phyloP scores from a whole-genome alignment of 1,284 basidiomycete species.

The Malassezia cuniculi region DNA sequence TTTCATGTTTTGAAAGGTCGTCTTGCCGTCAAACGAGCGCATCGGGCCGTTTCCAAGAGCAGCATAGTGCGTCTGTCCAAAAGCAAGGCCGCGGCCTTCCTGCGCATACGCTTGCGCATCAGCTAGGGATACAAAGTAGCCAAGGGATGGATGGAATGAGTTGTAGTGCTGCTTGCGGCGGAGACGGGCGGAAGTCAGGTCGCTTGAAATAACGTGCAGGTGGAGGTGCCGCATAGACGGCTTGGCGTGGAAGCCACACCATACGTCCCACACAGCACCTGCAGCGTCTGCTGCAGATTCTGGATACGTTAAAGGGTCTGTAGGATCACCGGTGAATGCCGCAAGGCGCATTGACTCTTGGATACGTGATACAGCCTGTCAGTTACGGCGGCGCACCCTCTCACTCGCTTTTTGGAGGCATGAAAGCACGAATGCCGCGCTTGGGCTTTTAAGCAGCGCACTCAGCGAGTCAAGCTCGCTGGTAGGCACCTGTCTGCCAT shows the following conservation, averaged over 20 bases:
- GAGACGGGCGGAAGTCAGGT: constrained; percentile 60
- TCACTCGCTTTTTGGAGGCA: constrained; percentile 18
- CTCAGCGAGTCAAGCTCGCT: constrained; percentile 18
- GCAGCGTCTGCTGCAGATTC: constrained; percentile 3
- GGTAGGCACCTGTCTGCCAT: neutral
- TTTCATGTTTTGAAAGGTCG: constrained; percentile 60
- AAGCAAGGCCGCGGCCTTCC: constrained; percentile 36
- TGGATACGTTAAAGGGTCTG: neutral
- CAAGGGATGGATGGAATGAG: constrained; percentile 72
- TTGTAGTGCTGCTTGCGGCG: constrained; percentile 57
- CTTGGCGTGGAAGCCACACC: constrained; percentile 67
- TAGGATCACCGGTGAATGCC: neutral
- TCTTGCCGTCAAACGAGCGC: constrained; percentile 56
- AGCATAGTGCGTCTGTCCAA: constrained; percentile 54
- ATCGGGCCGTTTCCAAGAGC: constrained; percentile 57
- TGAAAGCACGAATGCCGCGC: constrained; percentile 19
- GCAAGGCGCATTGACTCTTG: constrained; percentile 66
- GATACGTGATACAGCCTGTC: constrained; percentile 49
- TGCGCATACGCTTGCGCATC: constrained; percentile 63
- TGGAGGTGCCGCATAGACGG: constrained; percentile 50
- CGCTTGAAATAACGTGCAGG: constrained; percentile 58
- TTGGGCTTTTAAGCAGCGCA: constrained; percentile 23
- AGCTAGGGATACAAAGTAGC: constrained; percentile 70
- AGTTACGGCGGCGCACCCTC: constrained; percentile 6
- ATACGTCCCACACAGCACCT: constrained; percentile 20